Evolutionary conservation across 2,329 filamentous ascomycete genomes (phyloP), one percentile per base, ranked within the genome.

Genomic region (Sphaerulina populicola): DNA sequence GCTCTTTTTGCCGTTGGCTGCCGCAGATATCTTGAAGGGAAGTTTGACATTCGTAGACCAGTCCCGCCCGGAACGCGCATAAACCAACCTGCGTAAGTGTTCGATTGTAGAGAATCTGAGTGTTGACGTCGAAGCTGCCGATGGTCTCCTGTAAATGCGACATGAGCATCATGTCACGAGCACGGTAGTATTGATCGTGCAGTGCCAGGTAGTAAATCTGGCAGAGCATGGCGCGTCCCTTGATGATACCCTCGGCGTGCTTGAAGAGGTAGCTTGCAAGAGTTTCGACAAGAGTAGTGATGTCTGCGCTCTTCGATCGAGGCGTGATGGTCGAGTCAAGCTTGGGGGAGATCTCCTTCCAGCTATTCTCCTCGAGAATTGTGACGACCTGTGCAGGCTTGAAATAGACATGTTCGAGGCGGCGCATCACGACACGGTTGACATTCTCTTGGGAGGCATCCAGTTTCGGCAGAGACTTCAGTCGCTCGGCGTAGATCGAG

Each of bases 151-250:
- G 91, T 68, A 98, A 77, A 75, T 98, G 93, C 14, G 93, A 98
- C 89, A 98, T 98, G 71, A 98, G 82, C 85, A 97, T 94, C 86
- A 98, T 91, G 71, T 98, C 94, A 60, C 93, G 87, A 65, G 93
- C 86, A 73, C 86, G 88, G 80, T 95, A 97, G 79, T 97, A 98
- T 64, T 95, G 85, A 72, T 96, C 90, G 72, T 98, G 93, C 47
- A 98, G 80, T 45, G 93, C 93, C 62, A 96, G 79, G 82, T 95
- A 95, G 77, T 98, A 98, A 57, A 98, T 93, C 73, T 97, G 89
- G 77, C 88, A 96, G 56, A 98, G 79, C 90, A 98, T 97, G 41
- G 93, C 91, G 54, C 93, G 85, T 54, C 91, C 94, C 59, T 91
- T 85, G 66, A 96, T 90, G 64, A 98, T 97, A 62, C 91, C 90